Evolutionary conservation across 148 eudicot species (phyloP).

Genomic region (Pouteria glomerata): DNA sequence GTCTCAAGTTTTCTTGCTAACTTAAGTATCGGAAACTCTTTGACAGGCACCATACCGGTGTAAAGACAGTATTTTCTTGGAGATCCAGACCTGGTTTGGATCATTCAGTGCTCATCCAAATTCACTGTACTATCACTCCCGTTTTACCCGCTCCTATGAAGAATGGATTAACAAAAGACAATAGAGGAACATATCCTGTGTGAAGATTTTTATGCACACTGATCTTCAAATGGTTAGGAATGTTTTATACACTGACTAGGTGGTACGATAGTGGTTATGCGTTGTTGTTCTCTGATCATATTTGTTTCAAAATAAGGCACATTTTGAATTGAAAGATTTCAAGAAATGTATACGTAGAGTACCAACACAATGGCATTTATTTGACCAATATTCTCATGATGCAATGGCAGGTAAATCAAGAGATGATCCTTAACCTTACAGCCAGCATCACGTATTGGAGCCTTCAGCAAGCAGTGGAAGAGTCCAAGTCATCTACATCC

Average conservation of each 20-base stretch:
- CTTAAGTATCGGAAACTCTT: too few relatives aligned
- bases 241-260: neutral
- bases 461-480: slow-evolving; percentile 65
- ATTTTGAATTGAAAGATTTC: neutral
- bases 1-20: too few relatives aligned
- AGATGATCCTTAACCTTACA: slow-evolving; percentile 80
- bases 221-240: neutral
- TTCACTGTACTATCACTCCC: too few relatives aligned
- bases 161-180: neutral
- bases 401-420: slow-evolving; percentile 60
- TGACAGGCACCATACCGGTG: too few relatives aligned
- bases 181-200: neutral
- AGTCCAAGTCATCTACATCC: slow-evolving; percentile 45
- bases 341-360: neutral
- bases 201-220: neutral
- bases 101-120: too few relatives aligned
- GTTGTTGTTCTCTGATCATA: too few relatives aligned
- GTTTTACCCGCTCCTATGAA: neutral
- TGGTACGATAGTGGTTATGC: neutral
- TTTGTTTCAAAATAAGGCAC: too few relatives aligned
- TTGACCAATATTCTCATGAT: slow-evolving; percentile 2
- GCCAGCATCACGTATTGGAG: slow-evolving; percentile 95
- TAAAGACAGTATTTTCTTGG: too few relatives aligned
- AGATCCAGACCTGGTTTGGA: too few relatives aligned
- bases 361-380: neutral